phyloP scores from a whole-genome alignment of 306 rosid genomes.

The Cicer yamashitae region DNA sequence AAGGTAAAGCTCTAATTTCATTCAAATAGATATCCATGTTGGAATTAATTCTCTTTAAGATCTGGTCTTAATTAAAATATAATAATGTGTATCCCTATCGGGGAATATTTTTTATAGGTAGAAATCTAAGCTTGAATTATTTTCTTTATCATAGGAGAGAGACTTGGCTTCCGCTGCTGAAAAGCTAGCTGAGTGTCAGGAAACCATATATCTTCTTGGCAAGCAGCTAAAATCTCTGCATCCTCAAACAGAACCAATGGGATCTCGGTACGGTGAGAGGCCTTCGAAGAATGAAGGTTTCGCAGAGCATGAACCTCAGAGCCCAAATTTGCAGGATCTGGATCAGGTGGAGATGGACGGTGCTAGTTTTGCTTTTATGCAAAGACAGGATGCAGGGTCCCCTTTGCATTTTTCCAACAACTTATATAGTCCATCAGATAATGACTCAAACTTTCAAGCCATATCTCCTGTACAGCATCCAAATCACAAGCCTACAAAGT shows the following conservation, averaged over 20 bases:
- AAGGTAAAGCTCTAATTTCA: constrained; percentile 61
- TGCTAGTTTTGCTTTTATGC: constrained; percentile 55
- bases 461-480: constrained; percentile 61
- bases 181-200: constrained; percentile 98
- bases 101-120: constrained; percentile 1
- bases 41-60: constrained; percentile 13
- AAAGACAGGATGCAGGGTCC: constrained; percentile 64
- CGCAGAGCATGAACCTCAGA: constrained; percentile 60
- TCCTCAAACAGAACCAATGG: constrained; percentile 73
- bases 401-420: constrained; percentile 58
- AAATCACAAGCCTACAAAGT: constrained; percentile 68
- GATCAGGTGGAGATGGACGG: constrained; percentile 63
- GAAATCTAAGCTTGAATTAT: constrained; percentile 28
- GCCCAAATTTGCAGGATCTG: constrained; percentile 58
- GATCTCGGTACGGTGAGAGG: constrained; percentile 56
- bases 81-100: background rate
- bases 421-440: constrained; percentile 69
- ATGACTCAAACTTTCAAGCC: constrained; percentile 57
- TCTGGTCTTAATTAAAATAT: constrained; percentile 25
- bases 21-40: constrained; percentile 27
- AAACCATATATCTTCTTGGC: constrained; percentile 95
- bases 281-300: constrained; percentile 58
- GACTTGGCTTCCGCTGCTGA: constrained; percentile 89
- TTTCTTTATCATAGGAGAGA: constrained; percentile 65
- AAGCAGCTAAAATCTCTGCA: constrained; percentile 80